A percentile compares a stretch with the other conserved stretches of the same genome.
Evolutionary conservation across 2,329 filamentous ascomycete species (phyloP).

Genomic region (Amauroascus verrucosus): DNA sequence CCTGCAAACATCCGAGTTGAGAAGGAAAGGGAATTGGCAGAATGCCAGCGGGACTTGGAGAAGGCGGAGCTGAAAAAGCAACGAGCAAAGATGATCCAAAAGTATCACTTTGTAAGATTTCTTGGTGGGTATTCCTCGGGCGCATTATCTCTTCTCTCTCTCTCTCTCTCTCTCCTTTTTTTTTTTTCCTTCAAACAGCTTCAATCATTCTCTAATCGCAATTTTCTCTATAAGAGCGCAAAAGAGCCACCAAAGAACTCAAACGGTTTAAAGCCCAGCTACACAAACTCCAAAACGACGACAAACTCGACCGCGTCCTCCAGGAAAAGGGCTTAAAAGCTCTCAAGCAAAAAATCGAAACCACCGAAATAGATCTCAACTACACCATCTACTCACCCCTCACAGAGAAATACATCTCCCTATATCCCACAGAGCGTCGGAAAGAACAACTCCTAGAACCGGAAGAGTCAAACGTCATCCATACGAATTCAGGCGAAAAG

Average conservation of each 20-base stretch:
- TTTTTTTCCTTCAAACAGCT: neutral
- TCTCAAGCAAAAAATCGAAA: constrained; percentile 35
- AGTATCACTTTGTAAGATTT: constrained; percentile 58
- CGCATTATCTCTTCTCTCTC: neutral
- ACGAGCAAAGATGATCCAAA: constrained; percentile 47
- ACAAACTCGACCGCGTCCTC: constrained; percentile 24
- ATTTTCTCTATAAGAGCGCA: constrained; percentile 30
- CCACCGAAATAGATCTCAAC: constrained; percentile 49
- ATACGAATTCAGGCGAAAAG: constrained; percentile 21
- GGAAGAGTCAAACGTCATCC: constrained; percentile 19
- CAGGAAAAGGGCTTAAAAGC: constrained; percentile 20
- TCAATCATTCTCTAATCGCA: neutral
- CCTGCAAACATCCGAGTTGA: constrained; percentile 47
- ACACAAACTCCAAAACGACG: constrained; percentile 25
- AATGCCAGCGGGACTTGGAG: constrained; percentile 47
- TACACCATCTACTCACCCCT: constrained; percentile 55
- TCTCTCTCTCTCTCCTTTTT: neutral
- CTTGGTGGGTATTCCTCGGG: constrained; percentile 34
- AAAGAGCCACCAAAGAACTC: constrained; percentile 34
- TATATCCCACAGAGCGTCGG: constrained; percentile 39
- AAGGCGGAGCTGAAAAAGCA: constrained; percentile 41
- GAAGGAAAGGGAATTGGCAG: constrained; percentile 50
- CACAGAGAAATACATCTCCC: constrained; percentile 48
- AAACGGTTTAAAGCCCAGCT: constrained; percentile 30
- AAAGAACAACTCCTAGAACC: constrained; percentile 19